Percentiles rank a stretch among this genome's conserved stretches.
phyloP scores from a whole-genome alignment of 169 alveolate genomes.

The Eimeria praecox region DNA sequence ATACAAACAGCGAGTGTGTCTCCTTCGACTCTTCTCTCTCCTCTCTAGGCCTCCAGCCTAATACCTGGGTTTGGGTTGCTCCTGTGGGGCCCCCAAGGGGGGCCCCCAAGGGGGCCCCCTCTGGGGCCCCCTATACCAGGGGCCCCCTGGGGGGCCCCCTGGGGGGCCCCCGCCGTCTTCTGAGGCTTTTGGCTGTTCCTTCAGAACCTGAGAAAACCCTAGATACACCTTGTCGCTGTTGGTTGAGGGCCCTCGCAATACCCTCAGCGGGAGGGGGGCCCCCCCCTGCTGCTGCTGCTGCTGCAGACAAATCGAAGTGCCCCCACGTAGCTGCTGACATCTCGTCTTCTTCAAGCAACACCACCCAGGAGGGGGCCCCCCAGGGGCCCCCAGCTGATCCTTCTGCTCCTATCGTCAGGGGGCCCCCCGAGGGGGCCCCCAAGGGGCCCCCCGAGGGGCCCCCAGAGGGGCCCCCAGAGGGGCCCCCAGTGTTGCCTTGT shows the following conservation, averaged over 20 bases:
- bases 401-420: too few relatives aligned
- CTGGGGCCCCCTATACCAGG: too few relatives aligned
- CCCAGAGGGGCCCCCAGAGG: constrained; percentile 19
- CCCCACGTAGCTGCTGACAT: too few relatives aligned
- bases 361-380: constrained; percentile 5
- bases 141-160: too few relatives aligned
- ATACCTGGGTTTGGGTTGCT: constrained; percentile 28
- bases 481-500: neutral
- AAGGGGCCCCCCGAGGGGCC: too few relatives aligned
- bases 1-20: constrained; percentile 19
- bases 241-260: constrained; percentile 18
- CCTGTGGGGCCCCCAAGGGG: too few relatives aligned
- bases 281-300: neutral
- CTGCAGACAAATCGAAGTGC: neutral
- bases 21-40: neutral
- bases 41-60: neutral
- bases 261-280: neutral
- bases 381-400: neutral
- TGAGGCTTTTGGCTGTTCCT: constrained; percentile 2
- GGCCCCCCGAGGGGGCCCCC: too few relatives aligned
- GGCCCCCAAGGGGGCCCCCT: too few relatives aligned
- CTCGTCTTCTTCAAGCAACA: too few relatives aligned
- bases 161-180: neutral
- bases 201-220: neutral
- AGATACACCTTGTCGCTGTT: neutral